Percentiles rank a stretch among this genome's conserved stretches.
Conservation (phyloP, 257 asterid genomes). For the Coffea eugenioides region DNA sequence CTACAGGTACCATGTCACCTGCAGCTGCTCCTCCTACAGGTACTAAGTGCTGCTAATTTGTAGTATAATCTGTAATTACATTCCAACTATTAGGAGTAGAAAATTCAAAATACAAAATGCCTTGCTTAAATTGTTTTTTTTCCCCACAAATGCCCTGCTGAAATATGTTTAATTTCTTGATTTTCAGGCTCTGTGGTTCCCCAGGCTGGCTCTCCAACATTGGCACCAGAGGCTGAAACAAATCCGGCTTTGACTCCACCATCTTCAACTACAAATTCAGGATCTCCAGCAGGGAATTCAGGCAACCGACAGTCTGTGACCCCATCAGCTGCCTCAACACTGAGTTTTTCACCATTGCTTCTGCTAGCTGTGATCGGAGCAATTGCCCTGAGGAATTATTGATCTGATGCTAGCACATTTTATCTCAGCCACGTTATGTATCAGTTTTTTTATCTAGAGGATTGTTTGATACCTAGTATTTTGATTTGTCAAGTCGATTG, state of each 20-base stretch:
- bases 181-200: conserved; percentile 19
- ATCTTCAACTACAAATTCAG: conserved; percentile 11
- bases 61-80: neutral
- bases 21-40: conserved; percentile 35
- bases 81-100: neutral
- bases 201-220: conserved; percentile 23
- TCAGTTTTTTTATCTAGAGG: neutral
- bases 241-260: conserved; percentile 27
- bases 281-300: conserved; percentile 13
- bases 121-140: neutral
- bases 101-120: neutral
- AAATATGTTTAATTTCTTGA: neutral
- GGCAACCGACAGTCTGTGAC: conserved; percentile 21
- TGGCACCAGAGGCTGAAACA: conserved; percentile 27
- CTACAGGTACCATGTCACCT: conserved; percentile 39
- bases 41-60: neutral
- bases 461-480: neutral
- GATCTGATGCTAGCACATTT: neutral
- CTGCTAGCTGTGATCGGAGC: conserved; percentile 27
- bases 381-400: conserved; percentile 27
- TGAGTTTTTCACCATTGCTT: conserved; percentile 25
- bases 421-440: neutral
- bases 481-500: neutral
- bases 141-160: neutral
- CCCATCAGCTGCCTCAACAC: conserved; percentile 33